Percentiles rank a stretch among this genome's conserved stretches.
Conservation (phyloP, 345 rosid genomes). For the Cardamine resedifolia region DNA sequence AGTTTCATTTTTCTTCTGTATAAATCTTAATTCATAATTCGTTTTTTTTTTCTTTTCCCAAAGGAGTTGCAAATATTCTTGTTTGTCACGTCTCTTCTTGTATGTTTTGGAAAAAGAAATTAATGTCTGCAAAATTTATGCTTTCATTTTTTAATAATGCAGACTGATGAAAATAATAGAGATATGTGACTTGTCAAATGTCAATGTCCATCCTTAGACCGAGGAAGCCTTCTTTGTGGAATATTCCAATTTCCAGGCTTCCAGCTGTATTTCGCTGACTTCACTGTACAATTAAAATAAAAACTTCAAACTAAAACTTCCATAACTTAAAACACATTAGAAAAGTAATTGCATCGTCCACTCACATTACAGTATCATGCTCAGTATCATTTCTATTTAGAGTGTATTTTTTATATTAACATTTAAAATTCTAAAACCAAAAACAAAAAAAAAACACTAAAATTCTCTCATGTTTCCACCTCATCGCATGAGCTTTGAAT, state of each 20-base stretch:
- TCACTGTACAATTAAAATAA: background rate
- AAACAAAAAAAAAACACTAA: no score
- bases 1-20: background rate
- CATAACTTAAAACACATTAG: background rate
- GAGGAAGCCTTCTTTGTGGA: background rate
- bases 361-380: constrained; percentile 18
- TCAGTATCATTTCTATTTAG: no score
- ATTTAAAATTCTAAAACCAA: no score
- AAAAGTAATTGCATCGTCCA: background rate
- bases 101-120: background rate
- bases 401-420: no score
- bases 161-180: background rate
- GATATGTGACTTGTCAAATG: background rate
- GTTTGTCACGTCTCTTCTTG: background rate
- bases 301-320: background rate
- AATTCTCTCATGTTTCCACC: constrained; percentile 9
- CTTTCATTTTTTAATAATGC: background rate
- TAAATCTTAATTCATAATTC: background rate
- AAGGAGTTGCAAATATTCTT: background rate
- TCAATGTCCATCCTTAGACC: background rate
- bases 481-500: background rate
- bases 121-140: background rate
- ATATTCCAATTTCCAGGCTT: no score
- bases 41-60: background rate
- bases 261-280: background rate